Percentiles rank a stretch among this genome's conserved stretches.
Evolutionary conservation across 768 basidiomycete genomes (phyloP).

Genomic region (Hericium coralloides): DNA sequence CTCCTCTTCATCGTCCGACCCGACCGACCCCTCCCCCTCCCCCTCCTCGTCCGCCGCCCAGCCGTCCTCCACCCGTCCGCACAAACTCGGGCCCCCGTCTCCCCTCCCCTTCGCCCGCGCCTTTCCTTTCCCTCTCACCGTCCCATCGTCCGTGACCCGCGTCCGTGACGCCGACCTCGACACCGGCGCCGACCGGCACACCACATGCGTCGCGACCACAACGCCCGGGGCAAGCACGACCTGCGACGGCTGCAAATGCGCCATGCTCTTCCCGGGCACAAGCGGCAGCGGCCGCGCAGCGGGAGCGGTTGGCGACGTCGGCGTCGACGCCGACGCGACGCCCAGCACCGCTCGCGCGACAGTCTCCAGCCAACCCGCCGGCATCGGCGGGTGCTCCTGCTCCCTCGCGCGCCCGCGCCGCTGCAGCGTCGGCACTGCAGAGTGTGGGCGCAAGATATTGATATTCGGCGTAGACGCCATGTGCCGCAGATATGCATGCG

Average conservation of each 20-base stretch:
- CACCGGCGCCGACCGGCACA: slow-evolving; percentile 63
- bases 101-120: slow-evolving; percentile 19
- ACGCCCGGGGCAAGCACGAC: slow-evolving; percentile 20
- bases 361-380: slow-evolving; percentile 60
- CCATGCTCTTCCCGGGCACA: not conserved
- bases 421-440: not conserved
- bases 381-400: slow-evolving; percentile 43
- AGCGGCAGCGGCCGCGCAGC: slow-evolving; percentile 8
- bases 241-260: slow-evolving; percentile 16
- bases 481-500: slow-evolving; percentile 63
- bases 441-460: slow-evolving; percentile 2
- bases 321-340: slow-evolving; percentile 38
- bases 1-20: slow-evolving; percentile 36
- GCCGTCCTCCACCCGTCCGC: slow-evolving; percentile 40
- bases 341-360: slow-evolving; percentile 57
- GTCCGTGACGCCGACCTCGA: slow-evolving; percentile 45
- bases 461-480: slow-evolving; percentile 56
- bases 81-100: slow-evolving; percentile 22
- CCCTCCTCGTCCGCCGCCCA: slow-evolving; percentile 27
- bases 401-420: slow-evolving; percentile 24
- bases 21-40: not conserved
- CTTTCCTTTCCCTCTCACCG: slow-evolving; percentile 17
- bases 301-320: not conserved
- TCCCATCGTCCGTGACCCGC: slow-evolving; percentile 7
- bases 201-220: slow-evolving; percentile 46